Conservation (phyloP, 1,284 basidiomycete genomes). For the Cryptococcus jaspeensis region DNA sequence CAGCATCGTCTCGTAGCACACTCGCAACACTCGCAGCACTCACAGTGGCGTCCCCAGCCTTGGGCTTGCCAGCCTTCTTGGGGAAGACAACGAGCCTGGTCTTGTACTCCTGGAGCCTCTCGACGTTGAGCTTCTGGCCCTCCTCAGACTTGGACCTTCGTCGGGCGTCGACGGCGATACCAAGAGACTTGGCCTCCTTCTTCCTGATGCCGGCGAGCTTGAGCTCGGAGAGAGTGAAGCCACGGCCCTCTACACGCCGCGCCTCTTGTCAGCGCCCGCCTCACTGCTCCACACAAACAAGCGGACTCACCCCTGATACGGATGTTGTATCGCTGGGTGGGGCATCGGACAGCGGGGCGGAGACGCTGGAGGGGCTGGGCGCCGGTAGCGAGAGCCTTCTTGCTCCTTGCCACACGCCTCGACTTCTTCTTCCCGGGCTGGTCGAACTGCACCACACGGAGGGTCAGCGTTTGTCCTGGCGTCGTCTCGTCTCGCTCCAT, state of each 20-base stretch:
- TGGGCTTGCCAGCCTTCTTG: slow-evolving; percentile 90
- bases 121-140: slow-evolving; percentile 92
- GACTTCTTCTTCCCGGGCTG: slow-evolving; percentile 98
- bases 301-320: slow-evolving; percentile 67
- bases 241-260: slow-evolving; percentile 71
- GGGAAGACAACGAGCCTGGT: slow-evolving; percentile 79
- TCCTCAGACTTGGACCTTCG: slow-evolving; percentile 97
- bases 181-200: slow-evolving; percentile 91
- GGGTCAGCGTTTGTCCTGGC: slow-evolving; percentile 1
- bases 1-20: slow-evolving; percentile 6
- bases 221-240: slow-evolving; percentile 93
- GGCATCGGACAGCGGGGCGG: slow-evolving; percentile 94
- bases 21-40: slow-evolving; percentile 46
- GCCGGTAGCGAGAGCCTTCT: slow-evolving; percentile 87
- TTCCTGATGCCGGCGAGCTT: slow-evolving; percentile 94
- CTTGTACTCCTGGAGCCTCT: slow-evolving; percentile 94
- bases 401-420: slow-evolving; percentile 87
- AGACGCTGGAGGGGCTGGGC: slow-evolving; percentile 89
- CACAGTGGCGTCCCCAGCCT: slow-evolving; percentile 89
- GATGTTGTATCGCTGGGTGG: slow-evolving; percentile 98
- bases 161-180: slow-evolving; percentile 96
- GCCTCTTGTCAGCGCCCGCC: neutral
- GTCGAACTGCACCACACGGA: slow-evolving; percentile 86
- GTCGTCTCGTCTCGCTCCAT: neutral
- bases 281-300: neutral